Percentiles rank a stretch among this genome's conserved stretches.
Evolutionary conservation across 805 yeast species (phyloP).

Genomic region (Spathaspora hagerdaliae): DNA sequence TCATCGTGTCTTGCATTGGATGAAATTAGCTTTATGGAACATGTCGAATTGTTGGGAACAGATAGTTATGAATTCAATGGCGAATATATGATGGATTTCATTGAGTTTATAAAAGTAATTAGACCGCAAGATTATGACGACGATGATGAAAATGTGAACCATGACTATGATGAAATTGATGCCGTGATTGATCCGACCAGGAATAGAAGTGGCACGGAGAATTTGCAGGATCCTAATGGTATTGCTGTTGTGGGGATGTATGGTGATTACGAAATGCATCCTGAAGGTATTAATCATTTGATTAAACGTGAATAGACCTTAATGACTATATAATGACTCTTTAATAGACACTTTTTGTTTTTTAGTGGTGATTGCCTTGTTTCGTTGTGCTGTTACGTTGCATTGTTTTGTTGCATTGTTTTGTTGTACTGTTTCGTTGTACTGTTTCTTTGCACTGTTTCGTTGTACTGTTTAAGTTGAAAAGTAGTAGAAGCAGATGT

Average conservation of each 20-base stretch:
- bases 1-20: constrained; percentile 2
- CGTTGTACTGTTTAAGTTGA: too few relatives aligned
- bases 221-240: too few relatives aligned
- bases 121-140: constrained; percentile 32
- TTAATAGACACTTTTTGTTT: too few relatives aligned
- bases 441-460: too few relatives aligned
- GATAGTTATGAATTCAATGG: constrained; percentile 39
- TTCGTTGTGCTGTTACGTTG: too few relatives aligned
- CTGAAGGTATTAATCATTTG: constrained; percentile 4
- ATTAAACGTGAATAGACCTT: constrained; percentile 5
- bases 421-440: too few relatives aligned
- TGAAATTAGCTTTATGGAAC: constrained; percentile 16
- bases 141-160: constrained; percentile 6
- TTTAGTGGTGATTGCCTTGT: too few relatives aligned
- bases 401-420: too few relatives aligned
- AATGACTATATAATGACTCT: background rate
- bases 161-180: background rate
- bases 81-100: constrained; percentile 37
- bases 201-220: background rate
- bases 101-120: constrained; percentile 35
- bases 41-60: constrained; percentile 31
- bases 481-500: too few relatives aligned
- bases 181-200: background rate
- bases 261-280: constrained; percentile 8
- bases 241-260: background rate